Conservation (phyloP, 2,329 filamentous ascomycete genomes). For the Colletotrichum lini region DNA sequence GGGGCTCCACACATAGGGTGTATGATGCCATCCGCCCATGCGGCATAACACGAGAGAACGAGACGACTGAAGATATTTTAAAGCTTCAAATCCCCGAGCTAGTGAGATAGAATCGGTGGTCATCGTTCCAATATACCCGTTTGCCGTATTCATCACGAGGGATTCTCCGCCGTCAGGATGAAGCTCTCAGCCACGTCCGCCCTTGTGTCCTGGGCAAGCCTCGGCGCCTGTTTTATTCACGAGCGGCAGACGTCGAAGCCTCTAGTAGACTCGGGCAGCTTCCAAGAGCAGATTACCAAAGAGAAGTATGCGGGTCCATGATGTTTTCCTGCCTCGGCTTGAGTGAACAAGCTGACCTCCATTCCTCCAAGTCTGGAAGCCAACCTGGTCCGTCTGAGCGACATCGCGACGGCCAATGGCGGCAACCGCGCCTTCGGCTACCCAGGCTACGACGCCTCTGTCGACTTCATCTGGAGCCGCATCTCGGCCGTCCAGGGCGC, state of each 20-base stretch:
- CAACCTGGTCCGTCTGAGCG: conserved; percentile 48
- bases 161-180: not conserved
- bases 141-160: not conserved
- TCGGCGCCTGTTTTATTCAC: conserved; percentile 8
- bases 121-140: not conserved
- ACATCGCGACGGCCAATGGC: conserved; percentile 51
- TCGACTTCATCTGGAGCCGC: conserved; percentile 50
- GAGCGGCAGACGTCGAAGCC: conserved; percentile 1
- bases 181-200: conserved; percentile 2
- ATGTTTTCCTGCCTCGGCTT: conserved; percentile 24
- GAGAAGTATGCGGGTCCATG: conserved; percentile 23
- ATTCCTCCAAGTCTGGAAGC: conserved; percentile 47
- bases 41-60: not conserved
- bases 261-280: conserved; percentile 25
- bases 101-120: too few relatives aligned
- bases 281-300: conserved; percentile 20
- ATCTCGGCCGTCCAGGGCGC: conserved; percentile 48
- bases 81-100: not conserved
- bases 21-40: conserved; percentile 8
- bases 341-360: not conserved
- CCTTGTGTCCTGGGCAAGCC: not conserved
- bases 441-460: conserved; percentile 53
- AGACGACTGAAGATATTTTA: not conserved
- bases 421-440: conserved; percentile 51
- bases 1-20: conserved; percentile 10